A percentile compares a stretch with the other conserved stretches of the same genome.
Evolutionary conservation across 345 rosid genomes (phyloP).

Genomic region (Crucihimalaya himalaica): DNA sequence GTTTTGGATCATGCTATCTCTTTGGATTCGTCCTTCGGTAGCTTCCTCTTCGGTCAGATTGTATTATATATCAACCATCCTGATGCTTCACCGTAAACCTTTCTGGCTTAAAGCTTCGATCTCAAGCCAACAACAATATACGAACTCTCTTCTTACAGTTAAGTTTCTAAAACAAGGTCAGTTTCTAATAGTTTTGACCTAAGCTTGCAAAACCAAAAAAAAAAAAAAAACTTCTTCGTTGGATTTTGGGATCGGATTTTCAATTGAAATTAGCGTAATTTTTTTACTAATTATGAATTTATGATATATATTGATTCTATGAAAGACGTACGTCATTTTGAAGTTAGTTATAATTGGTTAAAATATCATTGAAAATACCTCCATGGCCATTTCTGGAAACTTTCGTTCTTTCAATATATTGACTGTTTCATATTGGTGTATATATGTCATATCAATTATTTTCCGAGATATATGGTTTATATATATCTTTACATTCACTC

Average conservation of each 20-base stretch:
- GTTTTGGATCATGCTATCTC: slow-evolving; percentile 90
- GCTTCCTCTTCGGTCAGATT: slow-evolving; percentile 21
- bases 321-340: not conserved
- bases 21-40: slow-evolving; percentile 74
- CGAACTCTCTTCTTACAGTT: slow-evolving; percentile 2
- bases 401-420: not conserved
- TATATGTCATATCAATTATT: not conserved
- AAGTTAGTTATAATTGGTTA: not conserved
- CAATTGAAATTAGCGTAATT: not conserved
- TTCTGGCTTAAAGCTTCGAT: slow-evolving; percentile 4
- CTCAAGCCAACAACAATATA: slow-evolving; percentile 10
- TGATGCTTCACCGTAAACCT: not conserved
- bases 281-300: too few species aligned
- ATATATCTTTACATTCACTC: slow-evolving; percentile 1
- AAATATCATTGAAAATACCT: not conserved
- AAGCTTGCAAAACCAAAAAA: not conserved
- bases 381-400: not conserved
- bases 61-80: not conserved
- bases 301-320: not conserved
- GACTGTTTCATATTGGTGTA: not conserved
- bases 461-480: not conserved
- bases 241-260: not conserved
- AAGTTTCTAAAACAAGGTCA: not conserved
- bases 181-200: slow-evolving; percentile 9
- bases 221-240: not conserved